Conservation (phyloP, 1,284 basidiomycete genomes). For the Trametes versicolor region DNA sequence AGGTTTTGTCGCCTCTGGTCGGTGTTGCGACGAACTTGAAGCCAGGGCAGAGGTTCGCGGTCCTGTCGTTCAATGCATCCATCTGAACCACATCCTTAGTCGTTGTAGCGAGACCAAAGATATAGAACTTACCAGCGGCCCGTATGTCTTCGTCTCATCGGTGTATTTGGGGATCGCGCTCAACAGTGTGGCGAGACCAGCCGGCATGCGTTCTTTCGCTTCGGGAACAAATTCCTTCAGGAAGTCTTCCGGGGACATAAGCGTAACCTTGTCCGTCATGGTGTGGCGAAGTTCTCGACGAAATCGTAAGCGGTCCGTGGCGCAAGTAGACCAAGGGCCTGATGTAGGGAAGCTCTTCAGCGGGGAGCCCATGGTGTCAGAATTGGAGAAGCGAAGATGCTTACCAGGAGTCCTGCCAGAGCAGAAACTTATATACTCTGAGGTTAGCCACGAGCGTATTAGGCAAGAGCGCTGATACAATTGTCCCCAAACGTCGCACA, state of each 20-base stretch:
- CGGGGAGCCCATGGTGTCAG: not conserved
- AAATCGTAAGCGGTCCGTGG: not conserved
- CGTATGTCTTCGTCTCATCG: not conserved
- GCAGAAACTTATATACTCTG: too few relatives aligned
- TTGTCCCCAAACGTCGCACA: too few relatives aligned
- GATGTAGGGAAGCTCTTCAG: not conserved
- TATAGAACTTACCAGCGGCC: not conserved
- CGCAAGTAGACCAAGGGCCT: not conserved
- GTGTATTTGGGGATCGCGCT: not conserved
- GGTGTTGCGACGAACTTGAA: constrained; percentile 8
- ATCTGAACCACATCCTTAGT: not conserved
- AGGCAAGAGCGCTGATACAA: too few relatives aligned
- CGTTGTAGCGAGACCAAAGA: not conserved
- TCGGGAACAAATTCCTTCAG: constrained; percentile 2
- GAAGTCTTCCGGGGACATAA: not conserved
- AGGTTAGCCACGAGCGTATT: not conserved
- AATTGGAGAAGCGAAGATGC: not conserved
- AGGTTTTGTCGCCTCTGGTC: not conserved
- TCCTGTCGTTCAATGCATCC: not conserved
- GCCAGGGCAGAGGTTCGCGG: not conserved
- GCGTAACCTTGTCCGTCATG: not conserved
- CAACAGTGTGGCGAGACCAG: not conserved
- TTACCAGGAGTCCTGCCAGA: not conserved
- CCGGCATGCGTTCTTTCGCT: not conserved
- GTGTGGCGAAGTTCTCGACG: not conserved